These are phyloP conservation scores for Tetraselmis striata DNA, from an alignment of 139 green algal genomes.

Conservation along the genomic window DNA sequence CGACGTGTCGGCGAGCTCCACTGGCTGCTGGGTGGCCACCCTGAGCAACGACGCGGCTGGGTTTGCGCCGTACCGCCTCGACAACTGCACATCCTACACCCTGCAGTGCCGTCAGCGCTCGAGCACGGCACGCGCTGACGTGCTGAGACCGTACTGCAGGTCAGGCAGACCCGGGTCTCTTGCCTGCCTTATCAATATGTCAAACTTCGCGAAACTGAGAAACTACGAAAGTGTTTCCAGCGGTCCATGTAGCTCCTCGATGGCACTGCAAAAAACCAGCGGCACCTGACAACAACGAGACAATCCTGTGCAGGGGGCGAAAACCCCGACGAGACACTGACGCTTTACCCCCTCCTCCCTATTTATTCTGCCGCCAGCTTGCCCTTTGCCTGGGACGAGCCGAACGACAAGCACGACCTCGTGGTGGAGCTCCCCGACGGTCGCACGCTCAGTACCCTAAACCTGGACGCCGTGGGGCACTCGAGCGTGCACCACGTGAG, in stretches of 20 bases:
- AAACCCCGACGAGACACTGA: too few species aligned
- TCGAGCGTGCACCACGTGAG: neutral
- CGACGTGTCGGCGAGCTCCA: neutral
- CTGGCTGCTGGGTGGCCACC: slow-evolving; percentile 5
- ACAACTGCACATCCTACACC: slow-evolving; percentile 71
- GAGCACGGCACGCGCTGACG: slow-evolving; percentile 58
- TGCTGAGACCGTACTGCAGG: slow-evolving; percentile 74
- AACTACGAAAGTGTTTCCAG: too few species aligned
- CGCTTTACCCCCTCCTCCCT: too few species aligned
- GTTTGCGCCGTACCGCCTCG: slow-evolving; percentile 68
- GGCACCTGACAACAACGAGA: too few species aligned
- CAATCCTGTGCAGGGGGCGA: too few species aligned
- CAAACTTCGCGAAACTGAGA: too few species aligned
- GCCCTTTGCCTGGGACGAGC: slow-evolving; percentile 82
- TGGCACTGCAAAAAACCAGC: too few species aligned
- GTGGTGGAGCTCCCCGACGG: slow-evolving; percentile 55
- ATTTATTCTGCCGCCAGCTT: too few species aligned
- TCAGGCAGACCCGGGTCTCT: too few species aligned
- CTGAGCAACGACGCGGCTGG: slow-evolving; percentile 47
- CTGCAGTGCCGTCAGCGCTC: slow-evolving; percentile 56
- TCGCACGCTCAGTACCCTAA: slow-evolving; percentile 40
- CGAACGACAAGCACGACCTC: slow-evolving; percentile 47
- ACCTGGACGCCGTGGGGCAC: slow-evolving; percentile 47
- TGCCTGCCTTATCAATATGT: too few species aligned
- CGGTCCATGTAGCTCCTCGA: too few species aligned